Base-by-base conservation (phyloP, 2,329 filamentous ascomycete species). In the Microdochium bolleyi region DNA sequence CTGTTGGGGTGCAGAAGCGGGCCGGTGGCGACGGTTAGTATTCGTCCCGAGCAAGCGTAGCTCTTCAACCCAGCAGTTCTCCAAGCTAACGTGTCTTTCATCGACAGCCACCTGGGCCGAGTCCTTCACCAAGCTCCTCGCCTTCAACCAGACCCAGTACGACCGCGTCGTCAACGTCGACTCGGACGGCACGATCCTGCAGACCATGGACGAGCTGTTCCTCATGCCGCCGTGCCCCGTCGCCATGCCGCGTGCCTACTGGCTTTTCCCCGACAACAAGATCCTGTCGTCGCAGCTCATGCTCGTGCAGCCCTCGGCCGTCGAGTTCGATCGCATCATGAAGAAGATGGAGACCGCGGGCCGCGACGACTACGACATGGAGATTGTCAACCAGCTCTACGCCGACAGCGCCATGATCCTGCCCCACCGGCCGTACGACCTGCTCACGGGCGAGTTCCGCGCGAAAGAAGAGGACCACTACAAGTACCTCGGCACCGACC, bases 211-310 rank as follows among this genome's bases (percentile, higher is more conserved):
- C 58, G 85, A 89, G 52, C 74, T 89, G 0, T 90, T 90, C 67
- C 76, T 85, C 25, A 71, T 87, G 1, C 87, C 86, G 0, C 64
- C 70, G 1, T 75, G 78, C 1, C 71, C 78, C 1, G 76, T 86
- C 3, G 85, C 85, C 2, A 84, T 89, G 78, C 84, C 86, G 1
- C 79, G 83, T 30, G 87, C 86, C 9, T 89, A 89, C 64, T 89
- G 86, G 86, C 71, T 82, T 1, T 72, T 79, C 4, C 78, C 78
- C 0, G 70, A 74, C 1, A 71, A 70, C 9, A 73, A 73, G 56
- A 73, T 75, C 2, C 72, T 89, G 11, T 81, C 82, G 0, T 82
- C 81, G 2, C 75, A 84, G 44, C 61, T 88, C 41, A 76, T 87
- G 63, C 76, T 88, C 3, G 69, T 87, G 44, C 70, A 83, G 49